Evolutionary conservation across 2,329 filamentous ascomycete species (phyloP).

Genomic region (Camillea tinctor): DNA sequence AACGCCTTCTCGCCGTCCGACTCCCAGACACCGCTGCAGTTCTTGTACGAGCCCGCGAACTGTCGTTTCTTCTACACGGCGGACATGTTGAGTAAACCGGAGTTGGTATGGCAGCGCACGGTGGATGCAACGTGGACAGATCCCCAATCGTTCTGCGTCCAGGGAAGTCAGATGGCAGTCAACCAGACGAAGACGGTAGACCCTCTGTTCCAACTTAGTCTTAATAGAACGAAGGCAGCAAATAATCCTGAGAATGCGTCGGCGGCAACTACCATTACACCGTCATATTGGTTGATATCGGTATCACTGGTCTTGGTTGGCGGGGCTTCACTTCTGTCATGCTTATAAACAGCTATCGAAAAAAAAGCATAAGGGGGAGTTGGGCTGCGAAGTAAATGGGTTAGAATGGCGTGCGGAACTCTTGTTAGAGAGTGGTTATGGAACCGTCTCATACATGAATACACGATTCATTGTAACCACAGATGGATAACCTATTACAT

Average conservation of each 20-base stretch:
- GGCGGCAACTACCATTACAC: background rate
- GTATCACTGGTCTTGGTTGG: background rate
- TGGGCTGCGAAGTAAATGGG: too few relatives aligned
- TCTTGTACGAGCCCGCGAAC: constrained; percentile 41
- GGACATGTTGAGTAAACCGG: constrained; percentile 40
- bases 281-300: background rate
- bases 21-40: constrained; percentile 41
- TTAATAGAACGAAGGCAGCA: background rate
- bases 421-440: too few relatives aligned
- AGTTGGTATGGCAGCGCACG: constrained; percentile 39
- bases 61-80: constrained; percentile 44
- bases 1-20: constrained; percentile 34
- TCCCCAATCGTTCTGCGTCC: constrained; percentile 30
- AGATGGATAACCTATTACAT: too few relatives aligned
- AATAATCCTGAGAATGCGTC: background rate
- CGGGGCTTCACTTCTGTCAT: background rate
- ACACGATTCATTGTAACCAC: too few relatives aligned
- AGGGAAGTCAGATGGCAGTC: constrained; percentile 22
- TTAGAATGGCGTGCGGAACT: too few relatives aligned
- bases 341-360: background rate
- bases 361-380: too few relatives aligned
- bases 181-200: background rate
- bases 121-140: constrained; percentile 38
- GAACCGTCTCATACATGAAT: too few relatives aligned
- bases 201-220: background rate